Evolutionary conservation across 2,329 filamentous ascomycete genomes (phyloP), one percentile per base, ranked within the genome.

Genomic region (Talaromyces verruculosus): DNA sequence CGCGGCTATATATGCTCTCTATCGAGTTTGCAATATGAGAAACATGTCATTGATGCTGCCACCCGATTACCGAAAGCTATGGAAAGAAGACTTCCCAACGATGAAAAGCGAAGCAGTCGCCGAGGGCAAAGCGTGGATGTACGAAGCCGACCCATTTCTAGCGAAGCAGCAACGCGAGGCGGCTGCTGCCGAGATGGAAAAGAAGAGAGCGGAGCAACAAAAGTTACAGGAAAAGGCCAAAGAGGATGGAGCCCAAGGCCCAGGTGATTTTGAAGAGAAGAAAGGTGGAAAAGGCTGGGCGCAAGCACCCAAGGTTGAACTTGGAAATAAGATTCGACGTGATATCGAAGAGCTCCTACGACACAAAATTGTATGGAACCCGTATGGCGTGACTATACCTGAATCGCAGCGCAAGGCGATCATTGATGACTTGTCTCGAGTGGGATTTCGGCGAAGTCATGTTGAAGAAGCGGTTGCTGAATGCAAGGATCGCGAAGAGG

Each of bases 31-130:
- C 78, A 97, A 91, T 75, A 96, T 96, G 89, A 93, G 93, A 79
- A 98, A 98, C 75, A 87, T 97, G 72, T 92, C 97, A 75, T 96
- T 93, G 83, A 94, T 93, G 81, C 84, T 99, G 69, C 95, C 95
- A 28, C 95, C 95, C 0, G 91, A 91, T 67, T 96, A 97, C 79
- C 90, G 89, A 74, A 87, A 91, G 69, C 81, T 97, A 49, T 99
- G 95, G 95, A 96, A 96, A 75, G 87, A 87, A 5, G 89, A 93
- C 66, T 97, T 99, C 71, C 87, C 90, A 68, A 85, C 88, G 3
- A 81, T 98, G 69, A 98, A 97, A 79, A 87, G 87, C 69, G 86
- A 88, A 71, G 94, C 97, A 72, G 82, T 92, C 59, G 90, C 89
- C 73, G 89, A 91, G 49, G 93, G 85, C 6, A 87, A 87, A 69